A percentile compares a stretch with the other conserved stretches of the same genome.
These are phyloP conservation scores for Botrytis galanthina DNA, from an alignment of 2,329 filamentous ascomycete genomes.

Conservation along the genomic window DNA sequence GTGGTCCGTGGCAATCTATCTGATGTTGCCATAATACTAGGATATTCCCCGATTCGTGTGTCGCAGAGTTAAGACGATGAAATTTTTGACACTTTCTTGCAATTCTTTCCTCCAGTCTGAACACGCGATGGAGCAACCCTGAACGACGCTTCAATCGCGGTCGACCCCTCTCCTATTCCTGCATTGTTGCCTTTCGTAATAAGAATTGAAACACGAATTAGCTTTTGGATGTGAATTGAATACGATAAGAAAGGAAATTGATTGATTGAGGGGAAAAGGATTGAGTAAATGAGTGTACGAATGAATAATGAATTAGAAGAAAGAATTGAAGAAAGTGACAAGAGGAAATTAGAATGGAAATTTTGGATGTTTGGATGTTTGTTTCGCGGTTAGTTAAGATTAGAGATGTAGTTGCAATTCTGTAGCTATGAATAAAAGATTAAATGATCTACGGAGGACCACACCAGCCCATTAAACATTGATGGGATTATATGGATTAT, in stretches of 20 bases:
- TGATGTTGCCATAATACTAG: constrained; percentile 23
- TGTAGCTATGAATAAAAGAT: background rate
- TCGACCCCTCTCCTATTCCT: constrained; percentile 10
- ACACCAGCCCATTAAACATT: background rate
- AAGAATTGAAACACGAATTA: background rate
- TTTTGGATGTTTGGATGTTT: background rate
- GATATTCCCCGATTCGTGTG: constrained; percentile 10
- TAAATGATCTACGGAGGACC: constrained; percentile 13
- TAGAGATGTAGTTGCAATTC: background rate
- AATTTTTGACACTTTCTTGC: background rate
- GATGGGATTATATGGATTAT: background rate
- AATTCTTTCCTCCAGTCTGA: background rate
- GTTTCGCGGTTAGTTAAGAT: background rate
- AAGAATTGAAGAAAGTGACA: background rate
- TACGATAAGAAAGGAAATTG: background rate
- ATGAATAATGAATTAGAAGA: background rate
- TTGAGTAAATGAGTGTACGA: constrained; percentile 8
- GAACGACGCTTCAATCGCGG: constrained; percentile 20
- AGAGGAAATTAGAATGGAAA: background rate
- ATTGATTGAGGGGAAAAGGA: background rate
- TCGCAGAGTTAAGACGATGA: background rate
- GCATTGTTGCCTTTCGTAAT: background rate
- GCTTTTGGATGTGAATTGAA: background rate
- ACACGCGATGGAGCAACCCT: constrained; percentile 20
- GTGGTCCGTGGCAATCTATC: constrained; percentile 25